A percentile compares a stretch with the other conserved stretches of the same genome.
Evolutionary conservation across 805 yeast species (phyloP).

Genomic region (Starmera dryadoides): DNA sequence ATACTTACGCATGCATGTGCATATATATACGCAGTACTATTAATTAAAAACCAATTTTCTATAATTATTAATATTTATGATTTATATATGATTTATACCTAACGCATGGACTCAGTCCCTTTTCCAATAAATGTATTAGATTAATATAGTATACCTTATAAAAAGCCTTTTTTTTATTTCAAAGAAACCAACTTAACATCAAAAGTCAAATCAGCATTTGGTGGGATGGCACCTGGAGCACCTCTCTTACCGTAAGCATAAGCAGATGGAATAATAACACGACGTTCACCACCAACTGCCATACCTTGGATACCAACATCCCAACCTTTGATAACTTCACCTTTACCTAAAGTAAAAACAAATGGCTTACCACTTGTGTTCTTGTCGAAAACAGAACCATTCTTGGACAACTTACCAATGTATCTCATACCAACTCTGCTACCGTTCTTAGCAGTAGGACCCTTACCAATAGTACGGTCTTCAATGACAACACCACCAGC

Average conservation of each 20-base stretch:
- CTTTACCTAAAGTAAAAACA: conserved; percentile 83
- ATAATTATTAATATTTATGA: too few species aligned
- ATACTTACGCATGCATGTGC: too few species aligned
- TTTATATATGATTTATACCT: too few species aligned
- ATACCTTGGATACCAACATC: conserved; percentile 98
- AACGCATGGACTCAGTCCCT: too few species aligned
- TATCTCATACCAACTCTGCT: conserved; percentile 93
- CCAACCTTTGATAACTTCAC: conserved; percentile 98
- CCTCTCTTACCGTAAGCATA: conserved; percentile 94
- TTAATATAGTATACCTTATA: too few species aligned
- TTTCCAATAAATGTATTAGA: too few species aligned
- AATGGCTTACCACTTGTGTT: conserved; percentile 98
- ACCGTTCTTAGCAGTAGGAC: conserved; percentile 82
- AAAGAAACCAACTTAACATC: conserved; percentile 90
- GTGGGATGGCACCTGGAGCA: conserved; percentile 89
- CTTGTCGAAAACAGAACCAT: conserved; percentile 95
- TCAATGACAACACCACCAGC: conserved; percentile 92
- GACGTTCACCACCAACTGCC: conserved; percentile 98
- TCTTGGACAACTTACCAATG: conserved; percentile 86
- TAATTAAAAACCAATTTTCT: too few species aligned
- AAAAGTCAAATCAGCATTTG: conserved; percentile 92
- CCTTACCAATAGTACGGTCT: conserved; percentile 86
- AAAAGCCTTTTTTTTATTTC: too few species aligned
- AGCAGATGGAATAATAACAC: conserved; percentile 91
- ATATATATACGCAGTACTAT: too few species aligned